Base-by-base conservation (phyloP, 164 flowering plant genomes). In the Vitis rupestris region DNA sequence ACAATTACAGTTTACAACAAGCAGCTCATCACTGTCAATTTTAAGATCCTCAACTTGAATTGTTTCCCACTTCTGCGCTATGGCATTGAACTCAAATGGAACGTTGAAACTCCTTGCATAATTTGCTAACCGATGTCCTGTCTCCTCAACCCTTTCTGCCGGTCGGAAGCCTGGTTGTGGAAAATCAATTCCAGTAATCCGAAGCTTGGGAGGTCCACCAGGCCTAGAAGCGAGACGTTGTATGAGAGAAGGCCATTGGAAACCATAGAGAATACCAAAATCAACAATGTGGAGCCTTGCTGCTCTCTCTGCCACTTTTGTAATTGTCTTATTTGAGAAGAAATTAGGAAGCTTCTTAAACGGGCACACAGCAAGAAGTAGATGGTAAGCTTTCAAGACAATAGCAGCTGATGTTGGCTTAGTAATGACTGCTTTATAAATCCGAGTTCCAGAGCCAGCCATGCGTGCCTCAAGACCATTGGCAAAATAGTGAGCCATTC, bases 171-270 rank as follows among this genome's bases (percentile, higher is more conserved):
- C 84, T 12, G 78, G 82, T 64, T 63, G 76, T 10, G 84, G 84
- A 59, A 81, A 30, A 66, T 81, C 84, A 47, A 81, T 74, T 61
- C 84, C 84, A 8, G 84, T 81, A 17, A 81, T 81, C 57, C 78
- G 73, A 51, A 81, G 73, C 65, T 61, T 76, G 44, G 82, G 80
- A 60, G 82, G 78, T 59, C 84, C 84, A 23, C 76, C 78, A n/a
- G 72, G 62, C 72, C 72, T 66, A 10, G 67, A 59, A 2, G 88
- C 75, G 59, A 85, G 79, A 12, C 61, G 70, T 19, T 81, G 75
- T 23, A 85, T 81, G 47, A 85, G 70, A 55, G 72, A 64, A 14
- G 88, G 88, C 88, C 88, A 84, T 30, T 84, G 88, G 54, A 82
- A 82, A 30, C 88, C 87, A 70, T 78, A 82, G 9, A 71, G 63